phyloP scores from a whole-genome alignment of 2,329 filamentous ascomycete species.

The Microdochium paspali region DNA sequence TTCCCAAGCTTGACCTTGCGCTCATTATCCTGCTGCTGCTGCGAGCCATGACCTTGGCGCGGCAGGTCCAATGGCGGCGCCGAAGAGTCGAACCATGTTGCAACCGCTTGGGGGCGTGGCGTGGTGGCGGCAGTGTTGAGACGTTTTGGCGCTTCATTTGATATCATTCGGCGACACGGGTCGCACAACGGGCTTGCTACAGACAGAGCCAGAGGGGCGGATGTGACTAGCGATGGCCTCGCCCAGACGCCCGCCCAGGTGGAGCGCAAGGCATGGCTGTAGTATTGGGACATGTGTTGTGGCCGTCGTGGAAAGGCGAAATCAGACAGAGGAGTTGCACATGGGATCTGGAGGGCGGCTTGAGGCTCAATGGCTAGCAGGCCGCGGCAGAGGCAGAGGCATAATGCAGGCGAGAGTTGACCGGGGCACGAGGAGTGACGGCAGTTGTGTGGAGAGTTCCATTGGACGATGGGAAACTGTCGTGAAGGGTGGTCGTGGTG shows the following conservation, averaged over 20 bases:
- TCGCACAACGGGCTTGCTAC: background rate
- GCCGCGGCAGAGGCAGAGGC: too few species aligned
- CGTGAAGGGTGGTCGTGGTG: too few species aligned
- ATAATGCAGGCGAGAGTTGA: too few species aligned
- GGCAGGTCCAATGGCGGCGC: slow-evolving; percentile 16
- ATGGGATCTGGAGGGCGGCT: background rate
- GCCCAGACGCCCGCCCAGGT: slow-evolving; percentile 17
- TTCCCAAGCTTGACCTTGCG: slow-evolving; percentile 54
- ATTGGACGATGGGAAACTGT: too few species aligned
- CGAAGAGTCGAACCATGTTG: slow-evolving; percentile 34
- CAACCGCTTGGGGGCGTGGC: slow-evolving; percentile 19
- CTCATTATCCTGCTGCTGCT: slow-evolving; percentile 38
- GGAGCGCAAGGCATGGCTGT: slow-evolving; percentile 18
- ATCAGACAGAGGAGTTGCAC: slow-evolving; percentile 4
- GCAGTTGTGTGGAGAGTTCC: too few species aligned
- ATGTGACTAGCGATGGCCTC: slow-evolving; percentile 1
- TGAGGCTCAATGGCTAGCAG: background rate
- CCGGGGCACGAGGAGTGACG: too few species aligned
- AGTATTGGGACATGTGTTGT: slow-evolving; percentile 24
- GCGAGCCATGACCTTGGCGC: slow-evolving; percentile 7
- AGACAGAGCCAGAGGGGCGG: background rate
- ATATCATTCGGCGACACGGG: background rate
- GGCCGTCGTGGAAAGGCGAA: slow-evolving; percentile 14
- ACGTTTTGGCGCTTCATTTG: background rate
- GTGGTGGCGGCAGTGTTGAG: slow-evolving; percentile 1